These are phyloP conservation scores for Gossypium herbaceum DNA, from an alignment of 345 rosid genomes.

Conservation along the genomic window DNA sequence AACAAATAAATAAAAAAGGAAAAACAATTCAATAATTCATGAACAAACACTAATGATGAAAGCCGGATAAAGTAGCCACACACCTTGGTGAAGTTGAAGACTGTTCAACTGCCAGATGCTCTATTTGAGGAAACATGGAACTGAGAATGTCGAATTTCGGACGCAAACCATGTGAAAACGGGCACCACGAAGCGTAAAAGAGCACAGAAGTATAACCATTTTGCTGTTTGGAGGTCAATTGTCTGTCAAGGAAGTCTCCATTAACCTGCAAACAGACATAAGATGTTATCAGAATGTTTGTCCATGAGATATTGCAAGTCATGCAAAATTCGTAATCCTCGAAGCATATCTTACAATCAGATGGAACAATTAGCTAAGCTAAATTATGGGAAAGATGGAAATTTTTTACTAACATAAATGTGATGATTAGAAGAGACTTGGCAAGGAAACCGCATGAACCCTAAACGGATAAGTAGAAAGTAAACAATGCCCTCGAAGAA, in stretches of 20 bases:
- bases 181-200: slow-evolving; percentile 89
- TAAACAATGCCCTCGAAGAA: not conserved
- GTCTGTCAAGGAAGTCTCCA: slow-evolving; percentile 61
- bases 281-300: slow-evolving; percentile 16
- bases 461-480: not conserved
- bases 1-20: not conserved
- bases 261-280: slow-evolving; percentile 42
- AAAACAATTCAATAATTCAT: not conserved
- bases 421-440: not conserved
- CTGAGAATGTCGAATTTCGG: slow-evolving; percentile 56
- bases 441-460: not conserved
- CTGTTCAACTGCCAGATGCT: slow-evolving; percentile 63
- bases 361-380: not conserved
- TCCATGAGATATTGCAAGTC: not conserved
- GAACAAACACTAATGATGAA: slow-evolving; percentile 1
- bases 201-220: slow-evolving; percentile 48
- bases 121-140: slow-evolving; percentile 77
- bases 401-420: not conserved
- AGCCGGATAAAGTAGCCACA: slow-evolving; percentile 17
- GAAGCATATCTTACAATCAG: not conserved
- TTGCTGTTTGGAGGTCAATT: slow-evolving; percentile 39
- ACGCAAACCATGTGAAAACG: slow-evolving; percentile 44
- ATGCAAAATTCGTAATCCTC: not conserved
- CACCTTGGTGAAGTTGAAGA: slow-evolving; percentile 75
- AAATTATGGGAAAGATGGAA: not conserved